Percentiles rank a stretch among this genome's conserved stretches.
These are phyloP conservation scores for Zizania palustris DNA, from an alignment of 202 grass and related monocot species.

Conservation along the genomic window DNA sequence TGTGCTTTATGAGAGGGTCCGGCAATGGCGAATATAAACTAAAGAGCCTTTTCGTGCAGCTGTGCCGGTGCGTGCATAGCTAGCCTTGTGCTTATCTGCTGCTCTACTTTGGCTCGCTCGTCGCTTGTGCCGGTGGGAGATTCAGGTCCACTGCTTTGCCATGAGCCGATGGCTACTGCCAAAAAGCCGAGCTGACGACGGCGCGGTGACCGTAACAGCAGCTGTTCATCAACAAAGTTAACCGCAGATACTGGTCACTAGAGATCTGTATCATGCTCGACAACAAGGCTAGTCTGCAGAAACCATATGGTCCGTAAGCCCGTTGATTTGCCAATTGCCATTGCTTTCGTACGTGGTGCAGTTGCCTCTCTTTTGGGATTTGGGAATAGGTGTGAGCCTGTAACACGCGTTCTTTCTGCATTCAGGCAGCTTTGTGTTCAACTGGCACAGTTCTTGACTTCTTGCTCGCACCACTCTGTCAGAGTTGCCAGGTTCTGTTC, in stretches of 20 bases:
- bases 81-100: background rate
- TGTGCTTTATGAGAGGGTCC: background rate
- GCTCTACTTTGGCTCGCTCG: constrained; percentile 6
- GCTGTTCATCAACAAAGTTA: constrained; percentile 20
- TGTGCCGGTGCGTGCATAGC: background rate
- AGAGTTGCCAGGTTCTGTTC: background rate
- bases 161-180: background rate
- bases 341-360: background rate
- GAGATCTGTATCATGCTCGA: background rate
- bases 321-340: background rate
- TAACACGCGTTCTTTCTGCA: too few species aligned
- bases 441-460: background rate
- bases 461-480: background rate
- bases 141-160: constrained; percentile 37
- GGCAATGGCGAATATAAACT: background rate
- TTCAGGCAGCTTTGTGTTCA: background rate
- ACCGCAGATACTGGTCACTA: background rate
- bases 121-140: background rate
- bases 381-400: background rate
- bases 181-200: constrained; percentile 11
- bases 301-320: background rate
- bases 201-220: background rate
- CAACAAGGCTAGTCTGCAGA: background rate
- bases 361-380: background rate
- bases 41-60: background rate